phyloP scores from a whole-genome alignment of 2,329 filamentous ascomycete genomes.

The Trichophaea hybrida region DNA sequence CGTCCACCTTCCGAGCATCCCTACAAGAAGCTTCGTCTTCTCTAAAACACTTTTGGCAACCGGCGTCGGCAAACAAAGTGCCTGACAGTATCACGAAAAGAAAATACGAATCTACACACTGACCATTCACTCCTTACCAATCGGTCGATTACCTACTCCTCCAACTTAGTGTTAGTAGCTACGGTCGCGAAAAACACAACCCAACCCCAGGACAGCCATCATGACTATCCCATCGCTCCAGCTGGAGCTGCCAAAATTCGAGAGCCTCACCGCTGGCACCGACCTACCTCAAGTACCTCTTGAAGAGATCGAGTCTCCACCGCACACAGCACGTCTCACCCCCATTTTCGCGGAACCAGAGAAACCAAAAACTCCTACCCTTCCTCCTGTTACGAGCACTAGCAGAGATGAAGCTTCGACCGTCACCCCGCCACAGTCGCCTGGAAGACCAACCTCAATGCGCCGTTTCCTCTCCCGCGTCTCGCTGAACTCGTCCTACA shows the following conservation, averaged over 20 bases:
- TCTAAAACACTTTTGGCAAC: no score
- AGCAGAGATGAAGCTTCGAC: neutral
- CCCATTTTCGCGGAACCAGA: no score
- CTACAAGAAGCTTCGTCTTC: no score
- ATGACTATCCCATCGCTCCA: constrained; percentile 3
- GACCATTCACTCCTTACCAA: no score
- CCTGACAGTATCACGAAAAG: no score
- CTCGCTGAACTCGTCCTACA: constrained; percentile 30
- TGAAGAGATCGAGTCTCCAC: neutral
- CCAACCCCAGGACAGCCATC: neutral
- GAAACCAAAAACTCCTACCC: neutral
- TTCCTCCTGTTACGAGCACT: neutral
- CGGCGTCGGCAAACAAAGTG: no score
- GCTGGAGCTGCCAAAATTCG: constrained; percentile 18
- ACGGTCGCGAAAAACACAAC: neutral
- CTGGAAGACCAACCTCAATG: constrained; percentile 29
- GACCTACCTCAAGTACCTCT: constrained; percentile 9
- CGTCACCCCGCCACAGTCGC: constrained; percentile 22
- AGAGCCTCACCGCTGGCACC: constrained; percentile 22
- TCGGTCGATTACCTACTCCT: no score
- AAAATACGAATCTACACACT: no score
- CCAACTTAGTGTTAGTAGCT: no score
- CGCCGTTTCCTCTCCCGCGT: constrained; percentile 31
- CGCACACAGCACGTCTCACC: neutral
- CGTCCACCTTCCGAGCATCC: no score